Percentiles rank a stretch among this genome's conserved stretches.
Conservation (phyloP, 108 stramenopile genomes). For the Cyclotella choctawhatcheeana region DNA sequence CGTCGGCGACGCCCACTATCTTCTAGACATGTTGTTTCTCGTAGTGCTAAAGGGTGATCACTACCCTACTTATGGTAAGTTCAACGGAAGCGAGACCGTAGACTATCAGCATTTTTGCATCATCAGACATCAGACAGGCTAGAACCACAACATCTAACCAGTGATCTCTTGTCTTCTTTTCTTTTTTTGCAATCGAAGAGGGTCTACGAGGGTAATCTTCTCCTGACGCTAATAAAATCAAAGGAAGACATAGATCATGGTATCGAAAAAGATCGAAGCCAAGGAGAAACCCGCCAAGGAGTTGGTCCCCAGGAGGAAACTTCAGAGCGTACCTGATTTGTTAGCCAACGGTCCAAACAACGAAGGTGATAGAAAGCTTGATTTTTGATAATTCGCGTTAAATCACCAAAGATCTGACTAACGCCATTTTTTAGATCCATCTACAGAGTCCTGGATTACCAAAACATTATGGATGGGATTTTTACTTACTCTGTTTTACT, state of each 20-base stretch:
- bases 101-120: too few species aligned
- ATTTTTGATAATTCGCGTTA: background rate
- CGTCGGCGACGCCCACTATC: too few species aligned
- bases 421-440: conserved; percentile 3
- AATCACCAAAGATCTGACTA: background rate
- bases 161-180: too few species aligned
- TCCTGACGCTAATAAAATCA: too few species aligned
- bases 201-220: too few species aligned
- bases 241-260: background rate
- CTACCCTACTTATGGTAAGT: too few species aligned
- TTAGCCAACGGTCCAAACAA: conserved; percentile 24
- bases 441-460: conserved; percentile 6
- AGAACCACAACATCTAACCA: too few species aligned
- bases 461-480: conserved; percentile 18
- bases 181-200: too few species aligned
- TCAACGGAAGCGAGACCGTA: too few species aligned
- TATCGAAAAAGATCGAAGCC: background rate
- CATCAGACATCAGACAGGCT: too few species aligned
- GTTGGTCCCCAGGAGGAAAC: conserved; percentile 36
- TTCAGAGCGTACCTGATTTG: conserved; percentile 33
- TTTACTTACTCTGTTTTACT: conserved; percentile 22
- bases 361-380: conserved; percentile 2
- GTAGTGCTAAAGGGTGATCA: too few species aligned
- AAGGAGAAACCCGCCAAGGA: conserved; percentile 16
- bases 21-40: too few species aligned